Percentiles rank a stretch among this genome's conserved stretches.
Conservation (phyloP, 495 filamentous ascomycete genomes). For the Cercophora samala region DNA sequence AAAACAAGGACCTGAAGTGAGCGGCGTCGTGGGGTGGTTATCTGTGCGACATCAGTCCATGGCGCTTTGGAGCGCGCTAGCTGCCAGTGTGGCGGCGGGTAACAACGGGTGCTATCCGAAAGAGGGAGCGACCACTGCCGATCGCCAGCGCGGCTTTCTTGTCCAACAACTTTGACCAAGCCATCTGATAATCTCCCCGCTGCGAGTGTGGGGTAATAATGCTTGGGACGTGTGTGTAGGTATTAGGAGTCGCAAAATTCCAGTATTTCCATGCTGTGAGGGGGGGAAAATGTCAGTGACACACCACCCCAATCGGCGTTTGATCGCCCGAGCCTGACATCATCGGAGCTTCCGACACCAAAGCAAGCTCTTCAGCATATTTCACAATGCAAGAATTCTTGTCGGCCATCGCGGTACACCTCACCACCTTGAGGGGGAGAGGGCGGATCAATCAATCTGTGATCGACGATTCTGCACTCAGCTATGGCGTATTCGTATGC, state of each 20-base stretch:
- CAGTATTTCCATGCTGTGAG: conserved; percentile 2
- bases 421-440: no score
- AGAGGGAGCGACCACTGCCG: neutral
- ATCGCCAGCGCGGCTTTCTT: neutral
- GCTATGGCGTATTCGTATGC: conserved; percentile 7
- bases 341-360: conserved; percentile 5
- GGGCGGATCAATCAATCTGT: conserved; percentile 28
- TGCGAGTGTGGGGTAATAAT: neutral
- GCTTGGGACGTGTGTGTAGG: neutral
- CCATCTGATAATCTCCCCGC: conserved; percentile 12
- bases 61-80: neutral
- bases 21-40: conserved; percentile 1
- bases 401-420: conserved; percentile 14
- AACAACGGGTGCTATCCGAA: conserved; percentile 14
- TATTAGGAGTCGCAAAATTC: neutral
- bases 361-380: neutral
- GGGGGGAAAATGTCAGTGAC: neutral
- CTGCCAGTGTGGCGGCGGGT: conserved; percentile 9
- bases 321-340: conserved; percentile 20
- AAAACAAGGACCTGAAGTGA: neutral
- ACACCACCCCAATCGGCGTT: conserved; percentile 10
- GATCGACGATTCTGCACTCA: conserved; percentile 17
- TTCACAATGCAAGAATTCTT: conserved; percentile 1
- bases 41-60: conserved; percentile 7
- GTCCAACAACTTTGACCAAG: neutral